These are phyloP conservation scores for Sequoia sempervirens DNA, from an alignment of 75 land plant species.

Conservation along the genomic window DNA sequence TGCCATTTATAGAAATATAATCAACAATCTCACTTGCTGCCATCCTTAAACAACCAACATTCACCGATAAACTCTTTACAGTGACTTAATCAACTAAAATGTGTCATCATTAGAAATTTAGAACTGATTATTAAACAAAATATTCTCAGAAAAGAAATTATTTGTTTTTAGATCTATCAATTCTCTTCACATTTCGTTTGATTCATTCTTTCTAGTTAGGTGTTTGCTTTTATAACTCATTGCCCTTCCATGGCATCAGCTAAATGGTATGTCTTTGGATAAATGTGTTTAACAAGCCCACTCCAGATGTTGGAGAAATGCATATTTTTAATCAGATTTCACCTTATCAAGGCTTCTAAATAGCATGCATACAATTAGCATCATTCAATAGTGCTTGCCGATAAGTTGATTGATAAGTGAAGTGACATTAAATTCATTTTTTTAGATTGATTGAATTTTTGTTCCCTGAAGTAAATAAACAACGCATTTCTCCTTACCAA, in stretches of 20 bases:
- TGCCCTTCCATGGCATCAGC: neutral
- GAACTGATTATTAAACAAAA: neutral
- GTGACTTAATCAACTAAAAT: neutral
- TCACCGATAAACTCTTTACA: neutral
- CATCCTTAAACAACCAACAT: neutral
- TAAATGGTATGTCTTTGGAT: neutral
- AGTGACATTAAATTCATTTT: neutral
- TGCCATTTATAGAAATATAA: neutral
- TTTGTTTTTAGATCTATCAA: neutral
- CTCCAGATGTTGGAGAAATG: neutral
- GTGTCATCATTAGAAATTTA: neutral
- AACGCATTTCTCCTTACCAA: too few relatives aligned
- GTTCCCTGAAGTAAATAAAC: too few relatives aligned
- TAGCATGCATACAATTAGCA: neutral
- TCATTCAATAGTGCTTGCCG: neutral
- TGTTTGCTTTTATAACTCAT: neutral
- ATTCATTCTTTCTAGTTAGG: neutral
- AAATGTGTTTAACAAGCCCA: neutral
- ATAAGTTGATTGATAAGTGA: neutral
- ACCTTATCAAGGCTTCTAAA: neutral
- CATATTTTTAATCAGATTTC: neutral
- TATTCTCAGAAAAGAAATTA: neutral
- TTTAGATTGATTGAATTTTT: too few relatives aligned
- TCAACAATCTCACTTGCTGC: neutral
- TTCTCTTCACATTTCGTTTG: neutral